Conservation (phyloP, 2,329 filamentous ascomycete species). For the Microsporum canis region DNA sequence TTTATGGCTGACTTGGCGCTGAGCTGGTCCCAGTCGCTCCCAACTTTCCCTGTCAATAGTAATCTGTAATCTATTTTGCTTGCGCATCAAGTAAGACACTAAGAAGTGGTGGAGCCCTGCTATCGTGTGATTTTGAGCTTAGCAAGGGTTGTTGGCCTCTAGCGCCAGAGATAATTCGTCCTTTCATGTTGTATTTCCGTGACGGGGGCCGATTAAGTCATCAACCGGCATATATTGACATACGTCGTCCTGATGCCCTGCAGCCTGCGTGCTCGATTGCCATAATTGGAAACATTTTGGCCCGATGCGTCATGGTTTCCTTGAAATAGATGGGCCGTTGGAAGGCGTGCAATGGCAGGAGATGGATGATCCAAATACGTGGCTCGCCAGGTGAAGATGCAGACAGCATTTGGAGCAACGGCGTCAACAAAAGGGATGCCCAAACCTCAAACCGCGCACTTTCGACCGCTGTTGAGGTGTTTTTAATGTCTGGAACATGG, state of each 20-base stretch:
- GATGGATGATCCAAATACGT: not conserved
- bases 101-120: not conserved
- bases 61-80: constrained; percentile 1
- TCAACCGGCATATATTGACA: not conserved
- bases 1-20: constrained; percentile 3
- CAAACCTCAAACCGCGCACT: not conserved
- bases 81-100: constrained; percentile 3
- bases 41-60: constrained; percentile 2
- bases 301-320: not conserved
- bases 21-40: not conserved
- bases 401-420: not conserved
- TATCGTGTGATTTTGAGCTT: not conserved
- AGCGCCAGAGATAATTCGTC: not conserved
- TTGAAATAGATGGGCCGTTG: not conserved
- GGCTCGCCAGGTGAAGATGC: not conserved
- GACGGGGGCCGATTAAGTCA: not conserved
- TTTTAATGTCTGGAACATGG: not conserved
- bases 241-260: not conserved
- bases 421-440: not conserved
- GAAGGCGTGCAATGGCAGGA: not conserved
- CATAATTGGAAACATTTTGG: not conserved
- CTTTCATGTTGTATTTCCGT: not conserved
- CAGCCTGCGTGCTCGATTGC: not conserved
- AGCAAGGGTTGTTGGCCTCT: not conserved
- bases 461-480: not conserved